These are phyloP conservation scores for Linum usitatissimum DNA, from an alignment of 345 rosid species.

Conservation along the genomic window DNA sequence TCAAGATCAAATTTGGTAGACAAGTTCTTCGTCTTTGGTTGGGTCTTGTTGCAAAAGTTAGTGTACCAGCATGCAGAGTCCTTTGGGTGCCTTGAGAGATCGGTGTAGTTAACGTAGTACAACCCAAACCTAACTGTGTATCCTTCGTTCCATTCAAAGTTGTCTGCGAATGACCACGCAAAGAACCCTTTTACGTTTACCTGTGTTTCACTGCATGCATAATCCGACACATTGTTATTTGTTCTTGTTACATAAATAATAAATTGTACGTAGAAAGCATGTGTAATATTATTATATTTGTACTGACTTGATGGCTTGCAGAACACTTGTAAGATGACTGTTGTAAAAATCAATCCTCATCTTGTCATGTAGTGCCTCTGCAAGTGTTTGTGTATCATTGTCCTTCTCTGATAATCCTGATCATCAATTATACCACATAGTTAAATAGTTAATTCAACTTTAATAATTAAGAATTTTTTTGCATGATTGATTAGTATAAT, in stretches of 20 bases:
- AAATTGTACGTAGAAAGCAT: too few relatives aligned
- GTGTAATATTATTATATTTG: not conserved
- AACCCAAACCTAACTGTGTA: not conserved
- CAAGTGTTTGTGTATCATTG: not conserved
- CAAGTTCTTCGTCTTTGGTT: not conserved
- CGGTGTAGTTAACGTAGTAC: not conserved
- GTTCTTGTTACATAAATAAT: too few relatives aligned
- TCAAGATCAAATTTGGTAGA: too few relatives aligned
- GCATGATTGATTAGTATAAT: too few relatives aligned
- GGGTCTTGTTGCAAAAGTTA: not conserved
- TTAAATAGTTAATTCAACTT: too few relatives aligned
- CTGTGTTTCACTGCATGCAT: not conserved
- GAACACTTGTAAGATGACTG: not conserved
- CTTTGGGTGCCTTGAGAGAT: not conserved
- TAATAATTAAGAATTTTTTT: too few relatives aligned
- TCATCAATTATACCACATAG: too few relatives aligned
- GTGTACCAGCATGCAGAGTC: not conserved
- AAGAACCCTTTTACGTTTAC: not conserved
- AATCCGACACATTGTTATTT: too few relatives aligned
- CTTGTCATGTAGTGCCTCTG: not conserved
- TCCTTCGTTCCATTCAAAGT: not conserved
- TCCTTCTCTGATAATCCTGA: not conserved
- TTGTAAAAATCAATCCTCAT: not conserved
- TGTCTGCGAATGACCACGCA: not conserved
- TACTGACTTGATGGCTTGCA: not conserved